Conservation (phyloP, 2,329 filamentous ascomycete species). For the Arthrobotrys musiformis region DNA sequence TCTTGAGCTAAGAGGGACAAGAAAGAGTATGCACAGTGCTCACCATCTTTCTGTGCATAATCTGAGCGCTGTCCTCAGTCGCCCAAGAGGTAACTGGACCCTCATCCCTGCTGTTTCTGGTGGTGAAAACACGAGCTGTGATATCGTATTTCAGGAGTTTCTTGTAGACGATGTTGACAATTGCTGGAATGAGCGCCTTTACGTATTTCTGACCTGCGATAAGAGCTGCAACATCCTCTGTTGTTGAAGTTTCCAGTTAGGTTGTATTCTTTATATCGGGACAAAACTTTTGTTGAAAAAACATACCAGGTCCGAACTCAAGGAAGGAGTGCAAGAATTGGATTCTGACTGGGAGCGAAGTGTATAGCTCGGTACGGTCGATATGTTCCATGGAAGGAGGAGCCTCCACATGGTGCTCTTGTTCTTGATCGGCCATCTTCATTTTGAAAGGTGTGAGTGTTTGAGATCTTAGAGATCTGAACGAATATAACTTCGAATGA, state of each 20-base stretch:
- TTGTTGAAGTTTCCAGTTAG: neutral
- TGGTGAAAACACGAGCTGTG: conserved; percentile 79
- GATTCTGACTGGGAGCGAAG: conserved; percentile 74
- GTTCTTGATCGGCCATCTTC: conserved; percentile 39
- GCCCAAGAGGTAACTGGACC: conserved; percentile 66
- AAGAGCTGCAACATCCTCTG: conserved; percentile 78
- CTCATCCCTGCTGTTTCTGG: conserved; percentile 71
- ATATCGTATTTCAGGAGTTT: conserved; percentile 84
- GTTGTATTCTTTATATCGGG: conserved; percentile 16
- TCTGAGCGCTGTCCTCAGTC: conserved; percentile 48
- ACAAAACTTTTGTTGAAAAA: neutral
- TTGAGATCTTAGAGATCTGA: neutral
- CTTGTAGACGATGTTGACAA: conserved; percentile 86
- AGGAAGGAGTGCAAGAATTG: conserved; percentile 80
- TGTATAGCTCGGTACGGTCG: conserved; percentile 77
- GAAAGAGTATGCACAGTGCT: conserved; percentile 5
- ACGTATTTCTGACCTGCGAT: conserved; percentile 78
- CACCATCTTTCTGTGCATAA: conserved; percentile 54
- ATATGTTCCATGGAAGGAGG: conserved; percentile 68
- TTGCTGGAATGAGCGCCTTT: conserved; percentile 81
- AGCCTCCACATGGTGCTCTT: conserved; percentile 17
- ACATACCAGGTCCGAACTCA: conserved; percentile 76
- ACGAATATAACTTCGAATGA: conserved; percentile 6
- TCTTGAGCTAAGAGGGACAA: conserved; percentile 67
- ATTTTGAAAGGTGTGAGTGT: conserved; percentile 9